These are phyloP conservation scores for Annulohypoxylon nitens DNA, from an alignment of 495 filamentous ascomycete species.

Conservation along the genomic window DNA sequence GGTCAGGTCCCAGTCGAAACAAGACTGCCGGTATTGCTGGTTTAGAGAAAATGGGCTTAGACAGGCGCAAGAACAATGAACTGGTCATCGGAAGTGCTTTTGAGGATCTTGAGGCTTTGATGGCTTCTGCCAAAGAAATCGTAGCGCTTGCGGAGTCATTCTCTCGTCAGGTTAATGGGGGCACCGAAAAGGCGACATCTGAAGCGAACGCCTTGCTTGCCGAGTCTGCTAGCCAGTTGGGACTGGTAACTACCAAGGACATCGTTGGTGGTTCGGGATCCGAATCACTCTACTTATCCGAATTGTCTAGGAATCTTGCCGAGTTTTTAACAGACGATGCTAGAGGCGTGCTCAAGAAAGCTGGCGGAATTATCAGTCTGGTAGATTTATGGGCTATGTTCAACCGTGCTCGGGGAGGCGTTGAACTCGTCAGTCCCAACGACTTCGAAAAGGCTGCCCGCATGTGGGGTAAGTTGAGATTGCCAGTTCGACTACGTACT, in stretches of 20 bases:
- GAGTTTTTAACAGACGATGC: conserved; percentile 95
- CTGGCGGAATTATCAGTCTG: conserved; percentile 93
- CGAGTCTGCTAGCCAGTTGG: conserved; percentile 85
- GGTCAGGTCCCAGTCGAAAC: conserved; percentile 54
- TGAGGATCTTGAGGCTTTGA: conserved; percentile 95
- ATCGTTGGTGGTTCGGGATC: conserved; percentile 70
- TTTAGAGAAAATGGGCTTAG: conserved; percentile 84
- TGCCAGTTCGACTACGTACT: conserved; percentile 86
- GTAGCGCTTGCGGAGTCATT: conserved; percentile 93
- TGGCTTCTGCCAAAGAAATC: conserved; percentile 96
- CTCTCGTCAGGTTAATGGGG: conserved; percentile 72
- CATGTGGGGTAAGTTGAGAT: conserved; percentile 87
- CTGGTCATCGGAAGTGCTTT: conserved; percentile 93
- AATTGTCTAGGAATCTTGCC: conserved; percentile 88
- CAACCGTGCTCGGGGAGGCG: conserved; percentile 93
- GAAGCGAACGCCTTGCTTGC: conserved; percentile 81
- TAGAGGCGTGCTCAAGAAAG: conserved; percentile 80
- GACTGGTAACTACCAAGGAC: conserved; percentile 93
- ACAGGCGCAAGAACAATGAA: conserved; percentile 90
- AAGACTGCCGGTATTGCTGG: conserved; percentile 91
- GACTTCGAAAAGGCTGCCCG: conserved; percentile 92
- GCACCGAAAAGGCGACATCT: conserved; percentile 66
- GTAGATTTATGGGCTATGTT: conserved; percentile 98
- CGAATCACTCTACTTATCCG: conserved; percentile 73
- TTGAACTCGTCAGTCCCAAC: conserved; percentile 90